Evolutionary conservation across 148 eudicot species (phyloP).

Genomic region (Rhododendron williamsianum): DNA sequence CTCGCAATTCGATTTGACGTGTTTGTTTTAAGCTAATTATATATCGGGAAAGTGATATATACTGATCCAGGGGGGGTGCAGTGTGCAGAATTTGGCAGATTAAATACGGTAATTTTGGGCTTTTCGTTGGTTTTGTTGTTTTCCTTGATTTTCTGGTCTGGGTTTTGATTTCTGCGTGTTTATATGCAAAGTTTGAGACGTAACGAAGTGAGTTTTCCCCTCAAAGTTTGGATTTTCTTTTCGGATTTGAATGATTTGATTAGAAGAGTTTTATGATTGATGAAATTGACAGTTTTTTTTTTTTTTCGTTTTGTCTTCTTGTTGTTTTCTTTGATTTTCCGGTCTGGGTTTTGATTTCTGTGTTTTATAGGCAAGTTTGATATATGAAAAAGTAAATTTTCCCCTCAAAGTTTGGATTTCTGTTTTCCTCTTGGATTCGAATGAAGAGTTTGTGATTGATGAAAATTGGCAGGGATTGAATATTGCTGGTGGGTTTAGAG

Average conservation of each 20-base stretch:
- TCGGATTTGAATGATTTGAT: not conserved
- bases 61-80: slow-evolving; percentile 9
- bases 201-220: not conserved
- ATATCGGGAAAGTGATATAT: not conserved
- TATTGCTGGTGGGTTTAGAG: slow-evolving; percentile 23
- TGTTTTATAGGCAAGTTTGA: not conserved
- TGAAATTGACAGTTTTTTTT: slow-evolving; percentile 3
- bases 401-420: too few species aligned
- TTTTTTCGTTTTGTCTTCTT: not conserved
- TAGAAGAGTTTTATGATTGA: not conserved
- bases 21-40: not conserved
- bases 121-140: not conserved
- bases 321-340: slow-evolving; percentile 5
- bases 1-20: slow-evolving; percentile 14
- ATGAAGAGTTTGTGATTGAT: not conserved
- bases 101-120: slow-evolving; percentile 1
- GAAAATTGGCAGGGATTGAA: slow-evolving; percentile 15
- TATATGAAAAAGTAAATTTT: not conserved
- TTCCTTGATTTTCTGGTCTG: slow-evolving; percentile 9
- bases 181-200: not conserved
- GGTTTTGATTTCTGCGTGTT: not conserved
- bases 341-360: not conserved
- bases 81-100: slow-evolving; percentile 6
- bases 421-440: not conserved
- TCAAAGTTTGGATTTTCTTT: too few species aligned